These are phyloP conservation scores for Leishmania martiniquensis DNA, from an alignment of 208 protist genomes.

Conservation along the genomic window DNA sequence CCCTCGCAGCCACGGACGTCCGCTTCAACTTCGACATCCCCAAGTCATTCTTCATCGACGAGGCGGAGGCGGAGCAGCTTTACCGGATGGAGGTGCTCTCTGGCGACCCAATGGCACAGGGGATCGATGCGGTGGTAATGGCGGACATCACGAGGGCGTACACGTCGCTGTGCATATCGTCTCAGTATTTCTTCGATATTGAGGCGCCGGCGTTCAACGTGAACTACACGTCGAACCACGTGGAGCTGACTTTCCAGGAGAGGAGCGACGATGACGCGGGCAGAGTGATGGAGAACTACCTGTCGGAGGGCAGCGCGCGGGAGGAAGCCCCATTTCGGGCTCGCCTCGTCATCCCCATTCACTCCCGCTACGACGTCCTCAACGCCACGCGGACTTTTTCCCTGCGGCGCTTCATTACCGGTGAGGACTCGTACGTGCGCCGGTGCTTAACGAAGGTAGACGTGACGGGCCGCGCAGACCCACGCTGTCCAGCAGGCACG, in stretches of 20 bases:
- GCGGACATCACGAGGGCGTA: constrained; percentile 42
- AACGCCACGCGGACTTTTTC: constrained; percentile 50
- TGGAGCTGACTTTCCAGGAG: constrained; percentile 35
- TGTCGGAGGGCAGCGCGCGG: background rate
- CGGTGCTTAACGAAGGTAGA: constrained; percentile 51
- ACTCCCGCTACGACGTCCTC: constrained; percentile 75
- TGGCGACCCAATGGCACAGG: background rate
- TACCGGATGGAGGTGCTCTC: constrained; percentile 40
- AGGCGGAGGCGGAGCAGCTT: constrained; percentile 63
- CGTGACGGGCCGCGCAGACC: constrained; percentile 22
- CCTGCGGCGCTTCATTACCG: constrained; percentile 39
- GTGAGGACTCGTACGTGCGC: constrained; percentile 42
- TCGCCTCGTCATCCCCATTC: constrained; percentile 74
- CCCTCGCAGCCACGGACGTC: constrained; percentile 24
- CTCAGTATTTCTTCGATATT: constrained; percentile 74
- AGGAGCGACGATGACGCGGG: background rate
- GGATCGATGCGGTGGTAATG: constrained; percentile 3
- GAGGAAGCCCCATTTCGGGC: background rate
- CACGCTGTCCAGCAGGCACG: constrained; percentile 9
- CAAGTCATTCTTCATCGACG: constrained; percentile 76
- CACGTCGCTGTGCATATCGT: constrained; percentile 38
- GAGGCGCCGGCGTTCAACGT: constrained; percentile 80
- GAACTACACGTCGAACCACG: constrained; percentile 49
- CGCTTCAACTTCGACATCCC: constrained; percentile 50
- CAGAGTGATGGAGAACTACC: constrained; percentile 14